A percentile compares a stretch with the other conserved stretches of the same genome.
phyloP scores from a whole-genome alignment of 2,329 filamentous ascomycete genomes.

The Aspergillus intermedius region DNA sequence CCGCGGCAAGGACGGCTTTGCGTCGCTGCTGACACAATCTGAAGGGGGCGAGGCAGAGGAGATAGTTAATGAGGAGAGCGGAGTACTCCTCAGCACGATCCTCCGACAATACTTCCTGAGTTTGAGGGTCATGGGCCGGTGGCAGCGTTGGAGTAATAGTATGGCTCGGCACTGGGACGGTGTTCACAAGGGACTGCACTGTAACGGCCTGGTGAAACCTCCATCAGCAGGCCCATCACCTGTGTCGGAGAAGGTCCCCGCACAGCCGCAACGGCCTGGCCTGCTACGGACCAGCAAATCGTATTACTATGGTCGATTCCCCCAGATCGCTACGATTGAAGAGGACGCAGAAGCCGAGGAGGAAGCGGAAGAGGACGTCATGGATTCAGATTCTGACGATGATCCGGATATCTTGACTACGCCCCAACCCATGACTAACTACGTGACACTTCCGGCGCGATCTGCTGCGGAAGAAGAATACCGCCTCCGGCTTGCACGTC shows the following conservation, averaged over 20 bases:
- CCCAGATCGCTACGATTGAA: slow-evolving; percentile 12
- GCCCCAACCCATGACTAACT: slow-evolving; percentile 26
- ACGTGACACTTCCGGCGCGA: slow-evolving; percentile 31
- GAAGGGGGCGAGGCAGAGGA: slow-evolving; percentile 72
- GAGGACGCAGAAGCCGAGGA: slow-evolving; percentile 38
- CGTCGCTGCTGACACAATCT: slow-evolving; percentile 64
- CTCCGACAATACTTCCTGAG: slow-evolving; percentile 88
- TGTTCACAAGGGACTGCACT: slow-evolving; percentile 58
- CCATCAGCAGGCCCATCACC: slow-evolving; percentile 29
- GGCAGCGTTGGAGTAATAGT: slow-evolving; percentile 63
- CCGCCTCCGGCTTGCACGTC: slow-evolving; percentile 60
- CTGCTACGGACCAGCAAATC: slow-evolving; percentile 17
- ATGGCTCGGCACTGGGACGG: slow-evolving; percentile 59
- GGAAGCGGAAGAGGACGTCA: slow-evolving; percentile 26
- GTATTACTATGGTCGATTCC: slow-evolving; percentile 28
- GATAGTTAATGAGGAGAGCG: slow-evolving; percentile 78
- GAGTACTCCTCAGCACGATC: slow-evolving; percentile 77
- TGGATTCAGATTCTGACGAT: slow-evolving; percentile 40
- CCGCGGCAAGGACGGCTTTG: slow-evolving; percentile 79
- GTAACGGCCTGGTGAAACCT: slow-evolving; percentile 44
- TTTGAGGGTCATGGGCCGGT: slow-evolving; percentile 71
- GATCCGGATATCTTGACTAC: slow-evolving; percentile 35
- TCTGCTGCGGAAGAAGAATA: slow-evolving; percentile 46
- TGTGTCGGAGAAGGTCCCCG: slow-evolving; percentile 18
- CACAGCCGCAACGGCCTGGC: slow-evolving; percentile 11